Conservation (phyloP, 495 filamentous ascomycete species). For the Neurospora sp. region DNA sequence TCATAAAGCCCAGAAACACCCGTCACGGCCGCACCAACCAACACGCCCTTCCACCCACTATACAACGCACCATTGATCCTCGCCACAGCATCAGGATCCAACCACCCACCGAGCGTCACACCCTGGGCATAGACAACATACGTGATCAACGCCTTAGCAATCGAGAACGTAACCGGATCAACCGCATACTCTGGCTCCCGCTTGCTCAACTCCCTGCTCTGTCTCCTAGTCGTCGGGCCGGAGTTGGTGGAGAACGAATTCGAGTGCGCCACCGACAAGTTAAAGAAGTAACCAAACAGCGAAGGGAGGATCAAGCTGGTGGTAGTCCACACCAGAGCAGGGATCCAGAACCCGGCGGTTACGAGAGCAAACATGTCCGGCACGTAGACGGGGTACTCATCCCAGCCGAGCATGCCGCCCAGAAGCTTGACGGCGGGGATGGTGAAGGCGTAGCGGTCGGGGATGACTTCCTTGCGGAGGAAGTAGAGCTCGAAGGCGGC, state of each 20-base stretch:
- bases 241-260: conserved; percentile 3
- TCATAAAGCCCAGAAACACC: conserved; percentile 68
- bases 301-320: conserved; percentile 62
- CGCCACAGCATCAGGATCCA: conserved; percentile 45
- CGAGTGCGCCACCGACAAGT: conserved; percentile 47
- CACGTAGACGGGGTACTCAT: conserved; percentile 45
- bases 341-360: conserved; percentile 70
- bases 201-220: not conserved
- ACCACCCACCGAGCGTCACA: conserved; percentile 54
- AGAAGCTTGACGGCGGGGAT: conserved; percentile 52
- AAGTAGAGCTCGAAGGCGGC: conserved; percentile 54
- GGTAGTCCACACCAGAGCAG: conserved; percentile 65
- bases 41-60: conserved; percentile 58
- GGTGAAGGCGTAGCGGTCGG: conserved; percentile 59
- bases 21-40: conserved; percentile 63
- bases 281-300: conserved; percentile 74
- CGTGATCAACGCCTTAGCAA: conserved; percentile 69
- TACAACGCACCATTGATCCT: conserved; percentile 58
- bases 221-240: conserved; percentile 21
- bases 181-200: conserved; percentile 41
- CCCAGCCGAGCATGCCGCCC: conserved; percentile 17
- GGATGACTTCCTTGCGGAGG: conserved; percentile 52
- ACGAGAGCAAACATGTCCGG: conserved; percentile 80
- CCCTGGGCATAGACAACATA: conserved; percentile 68
- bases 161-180: conserved; percentile 83